Evolutionary conservation across 768 basidiomycete species (phyloP), one percentile per base, ranked within the genome.

Genomic region (Lactarius psammicola): DNA sequence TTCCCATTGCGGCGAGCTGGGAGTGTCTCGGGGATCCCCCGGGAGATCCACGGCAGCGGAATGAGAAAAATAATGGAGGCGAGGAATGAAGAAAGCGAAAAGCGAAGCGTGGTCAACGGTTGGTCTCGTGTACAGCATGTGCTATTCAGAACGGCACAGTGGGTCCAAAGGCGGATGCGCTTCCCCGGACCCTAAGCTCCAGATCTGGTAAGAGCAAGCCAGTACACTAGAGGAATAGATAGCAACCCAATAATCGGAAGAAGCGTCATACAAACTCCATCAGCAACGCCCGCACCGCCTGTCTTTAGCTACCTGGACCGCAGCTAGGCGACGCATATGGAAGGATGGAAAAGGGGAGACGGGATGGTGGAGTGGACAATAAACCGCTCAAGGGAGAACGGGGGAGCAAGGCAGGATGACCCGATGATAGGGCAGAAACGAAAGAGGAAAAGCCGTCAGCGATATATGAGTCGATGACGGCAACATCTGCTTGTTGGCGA

Each of bases 21-120:
- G 59, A 36, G 30, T 31, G 18, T 51, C 38, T 57, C 63, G 18
- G 56, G 63, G 46, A 58, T 62, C 44, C 55, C n/a, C 44, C 55
- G 61, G 46, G 40, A 51, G 55, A 57, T 56, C 65, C 60, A 61
- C 60, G 55, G 61, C 65, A 56, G 31, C 56, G 49, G 60, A 62
- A 38, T 58, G 46, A 20, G 17, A 61, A 57, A 62, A 62, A n/a
- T 7, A 31, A 38, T 36, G 17, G 44, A 17, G 40, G 53, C 59
- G 53, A 57, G 51, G 56, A 53, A 53, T 53, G 44, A 57, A 56
- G 60, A 26, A 40, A 26, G 53, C 33, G 11, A 46, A 65, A 34
- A 36, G 30, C 31, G 23, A 36, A 36, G 46, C 15, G 15, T 6
- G 31, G 55, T 38, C 46, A 18, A 46, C 10, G 34, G 23, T 49